A percentile compares a stretch with the other conserved stretches of the same genome.
Evolutionary conservation across 2,329 filamentous ascomycete genomes (phyloP).

Genomic region (Venturia asperata): DNA sequence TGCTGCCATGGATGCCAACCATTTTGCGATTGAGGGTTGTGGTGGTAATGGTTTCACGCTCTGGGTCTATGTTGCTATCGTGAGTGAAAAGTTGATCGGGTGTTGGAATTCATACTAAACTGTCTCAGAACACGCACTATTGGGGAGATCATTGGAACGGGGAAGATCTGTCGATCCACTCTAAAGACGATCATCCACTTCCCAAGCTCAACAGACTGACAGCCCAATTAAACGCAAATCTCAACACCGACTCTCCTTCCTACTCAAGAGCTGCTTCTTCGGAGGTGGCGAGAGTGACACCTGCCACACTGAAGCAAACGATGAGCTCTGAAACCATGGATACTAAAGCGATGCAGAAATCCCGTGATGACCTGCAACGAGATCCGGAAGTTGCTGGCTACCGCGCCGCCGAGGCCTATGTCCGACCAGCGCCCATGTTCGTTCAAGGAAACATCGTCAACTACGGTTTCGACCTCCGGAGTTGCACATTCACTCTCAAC

Average conservation of each 20-base stretch:
- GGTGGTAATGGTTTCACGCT: slow-evolving; percentile 77
- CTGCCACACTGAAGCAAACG: slow-evolving; percentile 66
- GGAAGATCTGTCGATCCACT: slow-evolving; percentile 89
- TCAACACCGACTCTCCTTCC: slow-evolving; percentile 44
- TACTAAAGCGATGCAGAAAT: slow-evolving; percentile 5
- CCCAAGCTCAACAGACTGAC: slow-evolving; percentile 44
- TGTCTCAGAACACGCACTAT: slow-evolving; percentile 66
- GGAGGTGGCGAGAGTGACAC: slow-evolving; percentile 53
- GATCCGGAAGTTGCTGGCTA: slow-evolving; percentile 56
- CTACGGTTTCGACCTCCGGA: slow-evolving; percentile 76
- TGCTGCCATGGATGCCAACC: slow-evolving; percentile 90
- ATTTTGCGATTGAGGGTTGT: slow-evolving; percentile 83
- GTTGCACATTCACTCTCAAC: slow-evolving; percentile 67
- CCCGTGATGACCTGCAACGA: slow-evolving; percentile 24
- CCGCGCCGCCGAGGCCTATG: slow-evolving; percentile 86
- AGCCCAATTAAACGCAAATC: slow-evolving; percentile 44
- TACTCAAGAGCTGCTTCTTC: slow-evolving; percentile 48
- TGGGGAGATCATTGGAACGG: slow-evolving; percentile 96
- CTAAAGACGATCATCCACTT: slow-evolving; percentile 66
- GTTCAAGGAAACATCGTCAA: slow-evolving; percentile 64
- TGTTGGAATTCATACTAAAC: slow-evolving; percentile 22
- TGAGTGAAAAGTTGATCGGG: slow-evolving; percentile 35
- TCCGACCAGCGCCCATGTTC: slow-evolving; percentile 73
- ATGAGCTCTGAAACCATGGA: slow-evolving; percentile 50
- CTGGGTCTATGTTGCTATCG: slow-evolving; percentile 75